Evolutionary conservation across 148 eudicot species (phyloP).

Genomic region (Rhododendron williamsianum): DNA sequence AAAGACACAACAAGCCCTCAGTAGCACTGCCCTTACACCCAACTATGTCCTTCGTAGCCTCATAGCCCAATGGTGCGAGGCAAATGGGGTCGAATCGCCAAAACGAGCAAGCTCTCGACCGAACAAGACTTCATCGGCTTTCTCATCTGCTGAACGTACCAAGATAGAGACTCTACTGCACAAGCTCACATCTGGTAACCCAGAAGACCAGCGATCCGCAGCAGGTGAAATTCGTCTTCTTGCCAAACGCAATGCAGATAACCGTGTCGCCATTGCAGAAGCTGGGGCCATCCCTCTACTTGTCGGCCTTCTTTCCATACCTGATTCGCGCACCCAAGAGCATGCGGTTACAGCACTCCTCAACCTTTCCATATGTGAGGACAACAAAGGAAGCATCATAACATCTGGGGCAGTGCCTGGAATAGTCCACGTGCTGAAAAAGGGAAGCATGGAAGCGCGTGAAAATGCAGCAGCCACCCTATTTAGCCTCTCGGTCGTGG

Average conservation of each 20-base stretch:
- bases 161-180: conserved; percentile 56
- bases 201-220: conserved; percentile 67
- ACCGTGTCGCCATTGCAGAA: conserved; percentile 81
- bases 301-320: conserved; percentile 48
- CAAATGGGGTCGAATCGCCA: conserved; percentile 75
- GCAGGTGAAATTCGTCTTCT: conserved; percentile 81
- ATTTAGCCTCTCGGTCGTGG: conserved; percentile 86
- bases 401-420: conserved; percentile 73
- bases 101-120: conserved; percentile 47
- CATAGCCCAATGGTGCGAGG: conserved; percentile 89
- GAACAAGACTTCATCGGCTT: conserved; percentile 39
- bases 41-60: conserved; percentile 88
- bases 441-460: conserved; percentile 87
- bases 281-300: conserved; percentile 88
- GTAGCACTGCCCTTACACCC: conserved; percentile 63
- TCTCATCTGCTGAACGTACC: conserved; percentile 61
- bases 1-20: conserved; percentile 78
- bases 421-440: conserved; percentile 72
- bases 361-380: conserved; percentile 83
- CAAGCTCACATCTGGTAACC: conserved; percentile 52
- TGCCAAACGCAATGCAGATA: conserved; percentile 78
- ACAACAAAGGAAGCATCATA: conserved; percentile 76
- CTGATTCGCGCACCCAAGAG: conserved; percentile 76
- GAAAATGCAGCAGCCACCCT: conserved; percentile 93
- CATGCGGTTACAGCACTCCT: conserved; percentile 91